Conservation (phyloP, 805 yeast species). For the Metschnikowia arizonensis region DNA sequence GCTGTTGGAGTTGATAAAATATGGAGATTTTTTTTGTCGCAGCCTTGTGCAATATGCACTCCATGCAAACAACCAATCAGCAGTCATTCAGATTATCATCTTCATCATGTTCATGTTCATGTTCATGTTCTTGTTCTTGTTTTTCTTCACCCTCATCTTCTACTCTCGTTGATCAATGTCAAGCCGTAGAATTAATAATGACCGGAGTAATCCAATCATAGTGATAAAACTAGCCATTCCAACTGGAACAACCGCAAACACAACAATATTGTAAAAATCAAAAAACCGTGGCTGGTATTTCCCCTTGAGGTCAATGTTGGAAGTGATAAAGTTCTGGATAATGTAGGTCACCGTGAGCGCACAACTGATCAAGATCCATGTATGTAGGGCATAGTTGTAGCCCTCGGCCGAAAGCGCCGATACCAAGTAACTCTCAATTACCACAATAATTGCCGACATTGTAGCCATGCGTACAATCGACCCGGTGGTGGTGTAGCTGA, state of each 20-base stretch:
- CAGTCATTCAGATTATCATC: no score
- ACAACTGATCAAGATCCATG: conserved; percentile 91
- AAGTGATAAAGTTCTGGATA: conserved; percentile 82
- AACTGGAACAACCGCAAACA: conserved; percentile 97
- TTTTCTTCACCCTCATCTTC: no score
- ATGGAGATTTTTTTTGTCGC: background rate
- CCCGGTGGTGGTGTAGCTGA: conserved; percentile 81
- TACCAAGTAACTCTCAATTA: conserved; percentile 64
- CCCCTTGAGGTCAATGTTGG: conserved; percentile 55
- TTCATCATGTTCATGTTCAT: no score
- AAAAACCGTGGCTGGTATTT: conserved; percentile 58
- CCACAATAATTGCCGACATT: conserved; percentile 68
- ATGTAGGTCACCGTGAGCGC: conserved; percentile 75
- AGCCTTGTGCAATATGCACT: background rate
- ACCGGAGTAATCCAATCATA: conserved; percentile 77
- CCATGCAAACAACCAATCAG: no score
- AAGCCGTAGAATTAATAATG: conserved; percentile 67
- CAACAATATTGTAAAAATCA: conserved; percentile 83
- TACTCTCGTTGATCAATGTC: conserved; percentile 44
- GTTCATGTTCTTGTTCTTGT: no score
- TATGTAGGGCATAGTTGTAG: conserved; percentile 70
- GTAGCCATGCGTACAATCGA: conserved; percentile 84
- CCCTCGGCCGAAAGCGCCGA: conserved; percentile 64
- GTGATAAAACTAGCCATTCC: conserved; percentile 92
- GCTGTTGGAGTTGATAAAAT: background rate